A percentile compares a stretch with the other conserved stretches of the same genome.
Evolutionary conservation across 257 asterid genomes (phyloP).

Genomic region (Przewalskia tangutica): DNA sequence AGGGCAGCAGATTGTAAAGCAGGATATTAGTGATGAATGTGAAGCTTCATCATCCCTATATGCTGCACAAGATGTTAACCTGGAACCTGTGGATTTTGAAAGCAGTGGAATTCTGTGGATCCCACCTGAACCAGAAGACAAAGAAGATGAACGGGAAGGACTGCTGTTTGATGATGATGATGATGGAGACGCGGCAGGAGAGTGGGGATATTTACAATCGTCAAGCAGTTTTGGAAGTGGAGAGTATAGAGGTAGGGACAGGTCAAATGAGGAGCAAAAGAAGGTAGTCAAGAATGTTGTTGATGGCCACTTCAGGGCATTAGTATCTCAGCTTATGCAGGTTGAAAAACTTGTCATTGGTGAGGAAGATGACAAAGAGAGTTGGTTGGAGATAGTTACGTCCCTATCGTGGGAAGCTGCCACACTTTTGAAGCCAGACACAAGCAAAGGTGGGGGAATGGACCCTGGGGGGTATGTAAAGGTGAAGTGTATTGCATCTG

Average conservation of each 20-base stretch:
- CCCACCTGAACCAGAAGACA: conserved; percentile 98
- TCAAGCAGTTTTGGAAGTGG: conserved; percentile 82
- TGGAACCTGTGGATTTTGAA: conserved; percentile 84
- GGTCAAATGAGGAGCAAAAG: conserved; percentile 79
- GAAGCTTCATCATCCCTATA: conserved; percentile 69
- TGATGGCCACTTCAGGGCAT: conserved; percentile 88
- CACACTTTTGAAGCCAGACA: conserved; percentile 76
- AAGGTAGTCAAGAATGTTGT: conserved; percentile 74
- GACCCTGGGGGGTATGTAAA: conserved; percentile 95
- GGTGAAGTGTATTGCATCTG: conserved; percentile 88
- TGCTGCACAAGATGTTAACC: conserved; percentile 53
- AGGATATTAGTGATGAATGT: conserved; percentile 55
- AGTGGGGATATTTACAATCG: conserved; percentile 57
- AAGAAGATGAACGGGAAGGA: conserved; percentile 76
- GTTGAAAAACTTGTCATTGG: conserved; percentile 74
- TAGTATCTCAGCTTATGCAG: conserved; percentile 86
- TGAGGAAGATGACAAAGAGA: conserved; percentile 64
- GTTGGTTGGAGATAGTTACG: conserved; percentile 88
- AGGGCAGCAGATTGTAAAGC: conserved; percentile 33
- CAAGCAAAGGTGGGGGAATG: conserved; percentile 90
- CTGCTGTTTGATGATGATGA: conserved; percentile 62
- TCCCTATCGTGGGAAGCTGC: conserved; percentile 98
- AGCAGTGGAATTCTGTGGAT: conserved; percentile 87
- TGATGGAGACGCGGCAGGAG: conserved; percentile 75
- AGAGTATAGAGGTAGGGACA: conserved; percentile 69